Percentiles rank a stretch among this genome's conserved stretches.
Evolutionary conservation across 805 yeast genomes (phyloP).

Genomic region (Pichia nanzhaoensis): DNA sequence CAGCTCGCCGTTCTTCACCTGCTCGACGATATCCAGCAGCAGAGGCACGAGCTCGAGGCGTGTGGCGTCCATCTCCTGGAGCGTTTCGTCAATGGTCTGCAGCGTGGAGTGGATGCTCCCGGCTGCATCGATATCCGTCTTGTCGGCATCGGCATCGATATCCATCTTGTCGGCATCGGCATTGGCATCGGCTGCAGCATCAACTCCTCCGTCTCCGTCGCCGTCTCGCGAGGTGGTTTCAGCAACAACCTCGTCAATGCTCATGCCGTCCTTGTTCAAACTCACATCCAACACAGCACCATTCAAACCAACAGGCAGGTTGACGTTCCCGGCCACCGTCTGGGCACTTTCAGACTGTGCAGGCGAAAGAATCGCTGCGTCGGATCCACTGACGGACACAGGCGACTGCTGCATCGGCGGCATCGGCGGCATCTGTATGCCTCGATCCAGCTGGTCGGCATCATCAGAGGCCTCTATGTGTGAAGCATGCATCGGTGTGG

Average conservation of each 20-base stretch:
- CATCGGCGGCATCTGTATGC: no score
- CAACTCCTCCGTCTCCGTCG: neutral
- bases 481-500: no score
- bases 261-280: no score
- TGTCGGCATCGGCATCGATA: neutral
- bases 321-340: neutral
- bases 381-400: neutral
- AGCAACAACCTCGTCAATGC: no score
- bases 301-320: neutral
- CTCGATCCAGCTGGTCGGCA: no score
- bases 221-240: neutral
- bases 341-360: neutral
- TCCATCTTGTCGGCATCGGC: neutral
- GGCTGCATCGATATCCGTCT: neutral
- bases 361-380: neutral
- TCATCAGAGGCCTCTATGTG: no score
- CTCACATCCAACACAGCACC: no score
- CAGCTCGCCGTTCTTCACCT: slow-evolving; percentile 33
- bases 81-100: neutral
- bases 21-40: slow-evolving; percentile 35
- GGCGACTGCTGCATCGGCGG: neutral
- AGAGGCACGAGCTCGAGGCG: slow-evolving; percentile 34
- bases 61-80: slow-evolving; percentile 24
- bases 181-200: no score
- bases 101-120: no score